These are phyloP conservation scores for Balansia obtecta DNA, from an alignment of 2,329 filamentous ascomycete species.

Conservation along the genomic window DNA sequence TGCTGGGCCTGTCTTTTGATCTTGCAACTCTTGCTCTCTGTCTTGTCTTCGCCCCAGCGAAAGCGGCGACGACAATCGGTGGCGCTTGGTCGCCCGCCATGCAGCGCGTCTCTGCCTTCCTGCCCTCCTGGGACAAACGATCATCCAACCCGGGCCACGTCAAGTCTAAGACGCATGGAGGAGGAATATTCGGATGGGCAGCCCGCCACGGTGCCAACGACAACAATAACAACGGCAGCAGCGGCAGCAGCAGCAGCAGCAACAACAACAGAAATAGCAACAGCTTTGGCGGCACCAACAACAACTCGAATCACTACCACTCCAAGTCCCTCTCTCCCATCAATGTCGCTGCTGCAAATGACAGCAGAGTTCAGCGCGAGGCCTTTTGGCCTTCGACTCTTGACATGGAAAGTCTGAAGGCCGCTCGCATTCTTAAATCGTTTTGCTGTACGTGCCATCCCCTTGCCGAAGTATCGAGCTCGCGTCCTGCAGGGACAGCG, in stretches of 20 bases:
- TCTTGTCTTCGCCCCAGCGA: constrained; percentile 20
- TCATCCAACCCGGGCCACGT: constrained; percentile 19
- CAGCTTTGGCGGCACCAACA: neutral
- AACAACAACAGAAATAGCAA: constrained; percentile 4
- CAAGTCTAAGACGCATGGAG: constrained; percentile 11
- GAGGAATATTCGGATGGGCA: constrained; percentile 31
- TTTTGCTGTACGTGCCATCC: constrained; percentile 59
- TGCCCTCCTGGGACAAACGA: constrained; percentile 34
- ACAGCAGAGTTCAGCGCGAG: constrained; percentile 34
- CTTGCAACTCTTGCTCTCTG: constrained; percentile 17
- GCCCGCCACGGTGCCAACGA: constrained; percentile 32
- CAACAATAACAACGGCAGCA: no score
- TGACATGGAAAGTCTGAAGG: constrained; percentile 85
- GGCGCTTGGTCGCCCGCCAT: constrained; percentile 22
- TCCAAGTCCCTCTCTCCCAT: constrained; percentile 18
- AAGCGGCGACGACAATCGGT: constrained; percentile 23
- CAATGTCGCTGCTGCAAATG: constrained; percentile 23
- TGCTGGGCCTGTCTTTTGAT: constrained; percentile 10
- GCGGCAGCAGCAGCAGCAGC: constrained; percentile 11
- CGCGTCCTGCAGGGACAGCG: neutral
- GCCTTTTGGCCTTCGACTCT: constrained; percentile 77
- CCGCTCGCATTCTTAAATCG: constrained; percentile 74
- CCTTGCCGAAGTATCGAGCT: neutral
- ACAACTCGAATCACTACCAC: neutral
- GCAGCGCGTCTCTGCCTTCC: constrained; percentile 31